These are phyloP conservation scores for Sorghum bicolor DNA, from an alignment of 176 grass and related monocot species.

Conservation along the genomic window Sorghum_bicolor_NCBIv3 NC_012871.2:4939001-4939500, in stretches of 20 bases:
- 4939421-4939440: background rate
- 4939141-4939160: constrained; percentile 38
- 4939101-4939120: constrained; percentile 46
- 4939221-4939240: constrained; percentile 58
- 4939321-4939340: background rate
- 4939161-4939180: constrained; percentile 50
- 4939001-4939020: constrained; percentile 69
- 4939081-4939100: constrained; percentile 35
- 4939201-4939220: constrained; percentile 64
- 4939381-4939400: background rate
- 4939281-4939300: background rate
- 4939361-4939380: background rate
- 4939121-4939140: constrained; percentile 42
- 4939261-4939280: background rate
- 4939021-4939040: constrained; percentile 25
- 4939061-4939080: constrained; percentile 66
- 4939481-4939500: background rate
- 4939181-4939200: constrained; percentile 69
- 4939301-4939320: background rate
- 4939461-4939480: background rate
- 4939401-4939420: no score
- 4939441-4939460: background rate
- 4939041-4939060: constrained; percentile 50
- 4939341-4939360: no score
- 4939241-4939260: constrained; percentile 57